Base-by-base conservation (phyloP, 164 flowering plant genomes). In the Echeveria elegans region DNA sequence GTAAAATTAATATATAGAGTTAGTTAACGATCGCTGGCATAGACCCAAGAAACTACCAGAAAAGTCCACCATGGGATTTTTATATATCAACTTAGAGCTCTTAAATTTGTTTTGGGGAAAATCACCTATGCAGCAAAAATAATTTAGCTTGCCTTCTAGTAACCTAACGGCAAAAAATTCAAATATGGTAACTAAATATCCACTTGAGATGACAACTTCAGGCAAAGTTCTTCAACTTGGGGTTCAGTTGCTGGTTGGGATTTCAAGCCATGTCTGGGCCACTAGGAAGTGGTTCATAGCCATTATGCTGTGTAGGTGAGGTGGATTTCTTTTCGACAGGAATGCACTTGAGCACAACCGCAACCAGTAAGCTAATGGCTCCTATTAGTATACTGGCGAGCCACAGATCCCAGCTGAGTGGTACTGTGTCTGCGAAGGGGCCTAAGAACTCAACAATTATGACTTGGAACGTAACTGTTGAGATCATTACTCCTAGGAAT, bases 391-490 rank as follows among this genome's bases (percentile, higher is more conserved):
- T 56, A 69, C 97, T 86, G 10, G 71, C 29, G 28, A 83, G 1
- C 96, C 97, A 91, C 48, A 80, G 41, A 18, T 82, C 66, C 85
- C 75, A 76, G 69, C 81, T 80, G 19, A 91, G 70, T 2, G 91
- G 88, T 59, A 85, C 88, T 0, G 97, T 91, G 24, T 67, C 67
- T 0, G 96, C 88, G 71, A 89, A 83, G 23, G 84, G 72, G 34
- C 96, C 93, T 62, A 91, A 69, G 41, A 83, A 82, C 72, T 91
- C 88, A 0, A 90, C 81, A 19, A 91, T 91, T 23, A 91, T 75
- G 31, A 80, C 67, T 71, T 91, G 96, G 79, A 91, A 89, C 7
- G 63, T 61, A 29, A 83, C 83, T 0, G 93, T 87, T 8, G 78
- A 67, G 24, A 70, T 73, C 72, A 89, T 74, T 36, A 91, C 74